Evolutionary conservation across 2,329 filamentous ascomycete genomes (phyloP), one percentile per base, ranked within the genome.

Genomic region (Aspergillus sp.): DNA sequence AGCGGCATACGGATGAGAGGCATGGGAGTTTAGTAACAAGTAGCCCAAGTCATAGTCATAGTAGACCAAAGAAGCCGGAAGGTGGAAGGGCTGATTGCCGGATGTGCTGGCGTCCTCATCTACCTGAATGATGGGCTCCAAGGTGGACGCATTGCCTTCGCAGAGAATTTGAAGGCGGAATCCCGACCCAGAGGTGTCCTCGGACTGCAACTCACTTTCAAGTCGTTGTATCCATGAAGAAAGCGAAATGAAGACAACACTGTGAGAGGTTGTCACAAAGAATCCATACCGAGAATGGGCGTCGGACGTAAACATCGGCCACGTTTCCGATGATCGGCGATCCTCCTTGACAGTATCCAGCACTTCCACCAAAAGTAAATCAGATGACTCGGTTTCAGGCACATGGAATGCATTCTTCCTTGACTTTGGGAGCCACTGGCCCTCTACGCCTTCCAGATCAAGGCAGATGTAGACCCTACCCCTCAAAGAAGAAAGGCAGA

Each of bases 381-480:
- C 76, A 44, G 74, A 71, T 9, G 76, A 70, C 21, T 79, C 75
- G 4, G 73, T 74, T 17, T 74, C 56, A 37, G 77, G 76, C 12
- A 74, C 71, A 25, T 68, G 71, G 64, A 79, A 79, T 1, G 72
- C 67, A 51, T 73, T 75, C 50, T 71, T 75, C 52, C 67, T 73
- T 17, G 70, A 70, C 53, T 74, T 77, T 1, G 85, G 85, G 7
- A 88, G 77, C 86, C 86, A 88, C 64, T 85, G 82, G 7, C 83
- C 85, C 63, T 86, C 80, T 3, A 88, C 79, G 0, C 84, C 85
- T 51, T 87, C 82, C 33, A 87, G 69, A 62, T 88, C 84, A 27
- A 88, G 76, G 60, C 82, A 87, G 33, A 87, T 70, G 61, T 86
- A 82, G 7, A 88, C 76, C 55, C 82, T 77, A 45, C 81, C 81